Percentiles rank a stretch among this genome's conserved stretches.
Evolutionary conservation across 441 rosid genomes (phyloP).

Genomic region (Isatis lusitanica): DNA sequence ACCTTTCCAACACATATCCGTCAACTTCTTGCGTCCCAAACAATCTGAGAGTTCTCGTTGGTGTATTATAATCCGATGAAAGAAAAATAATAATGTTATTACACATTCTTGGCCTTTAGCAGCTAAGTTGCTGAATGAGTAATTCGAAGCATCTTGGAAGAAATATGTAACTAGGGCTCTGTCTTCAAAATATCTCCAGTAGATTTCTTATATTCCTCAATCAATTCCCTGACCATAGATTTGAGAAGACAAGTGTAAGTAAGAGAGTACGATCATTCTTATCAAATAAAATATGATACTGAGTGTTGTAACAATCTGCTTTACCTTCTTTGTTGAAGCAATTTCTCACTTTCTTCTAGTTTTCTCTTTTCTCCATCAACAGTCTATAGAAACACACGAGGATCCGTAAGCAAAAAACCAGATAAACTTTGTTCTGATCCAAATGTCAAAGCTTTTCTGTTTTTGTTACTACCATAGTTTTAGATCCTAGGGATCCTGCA

Average conservation of each 20-base stretch:
- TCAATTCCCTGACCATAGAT: conserved; percentile 54
- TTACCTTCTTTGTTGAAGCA: conserved; percentile 72
- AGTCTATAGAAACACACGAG: conserved; percentile 51
- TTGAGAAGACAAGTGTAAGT: background rate
- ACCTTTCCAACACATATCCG: too few relatives aligned
- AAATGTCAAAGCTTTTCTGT: background rate
- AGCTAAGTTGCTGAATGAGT: background rate
- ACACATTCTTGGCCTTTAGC: background rate
- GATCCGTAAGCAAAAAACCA: conserved; percentile 21
- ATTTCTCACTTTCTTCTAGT: conserved; percentile 67
- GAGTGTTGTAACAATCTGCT: background rate
- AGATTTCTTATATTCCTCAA: conserved; percentile 55
- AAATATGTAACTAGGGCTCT: background rate
- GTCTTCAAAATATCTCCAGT: conserved; percentile 45
- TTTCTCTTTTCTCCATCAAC: conserved; percentile 73
- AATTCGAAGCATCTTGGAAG: background rate
- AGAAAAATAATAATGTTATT: background rate
- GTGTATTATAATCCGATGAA: background rate
- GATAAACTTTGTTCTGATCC: background rate
- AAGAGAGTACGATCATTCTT: too few relatives aligned
- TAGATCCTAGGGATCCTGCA: conserved; percentile 55
- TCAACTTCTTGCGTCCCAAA: background rate
- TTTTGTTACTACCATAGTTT: conserved; percentile 61
- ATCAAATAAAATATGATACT: background rate
- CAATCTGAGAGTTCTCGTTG: background rate